Conservation (phyloP, 2,329 filamentous ascomycete species). For the Torrubiellomyces zombiae region DNA sequence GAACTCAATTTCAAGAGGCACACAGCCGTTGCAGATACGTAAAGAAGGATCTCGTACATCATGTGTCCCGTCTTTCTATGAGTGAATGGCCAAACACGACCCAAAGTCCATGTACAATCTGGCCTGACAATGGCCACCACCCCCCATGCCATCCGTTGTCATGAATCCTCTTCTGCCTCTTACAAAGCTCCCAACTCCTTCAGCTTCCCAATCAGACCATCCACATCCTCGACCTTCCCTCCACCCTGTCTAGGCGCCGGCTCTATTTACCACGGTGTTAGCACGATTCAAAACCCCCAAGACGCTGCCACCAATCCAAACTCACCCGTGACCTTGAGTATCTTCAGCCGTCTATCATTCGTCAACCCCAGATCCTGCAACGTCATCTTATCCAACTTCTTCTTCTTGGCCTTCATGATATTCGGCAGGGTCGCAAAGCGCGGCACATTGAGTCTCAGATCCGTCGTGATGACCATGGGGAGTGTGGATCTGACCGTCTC, state of each 20-base stretch:
- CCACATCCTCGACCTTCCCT: constrained; percentile 93
- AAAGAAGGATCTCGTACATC: too few relatives aligned
- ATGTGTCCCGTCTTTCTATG: too few relatives aligned
- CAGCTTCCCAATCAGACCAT: constrained; percentile 81
- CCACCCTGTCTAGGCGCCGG: constrained; percentile 77
- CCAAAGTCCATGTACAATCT: too few relatives aligned
- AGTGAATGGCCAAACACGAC: too few relatives aligned
- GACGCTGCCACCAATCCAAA: constrained; percentile 8
- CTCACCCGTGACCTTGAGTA: constrained; percentile 71
- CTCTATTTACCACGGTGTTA: constrained; percentile 34
- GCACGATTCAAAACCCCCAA: neutral
- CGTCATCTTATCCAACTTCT: constrained; percentile 86
- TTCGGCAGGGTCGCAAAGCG: constrained; percentile 90
- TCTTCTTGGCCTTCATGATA: constrained; percentile 99
- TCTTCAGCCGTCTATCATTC: constrained; percentile 62
- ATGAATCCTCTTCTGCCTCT: constrained; percentile 3
- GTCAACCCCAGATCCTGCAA: constrained; percentile 69
- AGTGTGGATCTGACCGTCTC: constrained; percentile 77
- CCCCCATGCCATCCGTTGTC: constrained; percentile 1
- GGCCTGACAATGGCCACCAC: too few relatives aligned
- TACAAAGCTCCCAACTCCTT: constrained; percentile 92
- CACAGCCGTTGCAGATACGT: too few relatives aligned
- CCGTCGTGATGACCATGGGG: constrained; percentile 88
- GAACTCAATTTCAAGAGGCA: too few relatives aligned
- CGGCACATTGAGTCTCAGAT: constrained; percentile 86